Evolutionary conservation across 1,284 basidiomycete genomes (phyloP).

Genomic region (Microstroma glucosiphilum): DNA sequence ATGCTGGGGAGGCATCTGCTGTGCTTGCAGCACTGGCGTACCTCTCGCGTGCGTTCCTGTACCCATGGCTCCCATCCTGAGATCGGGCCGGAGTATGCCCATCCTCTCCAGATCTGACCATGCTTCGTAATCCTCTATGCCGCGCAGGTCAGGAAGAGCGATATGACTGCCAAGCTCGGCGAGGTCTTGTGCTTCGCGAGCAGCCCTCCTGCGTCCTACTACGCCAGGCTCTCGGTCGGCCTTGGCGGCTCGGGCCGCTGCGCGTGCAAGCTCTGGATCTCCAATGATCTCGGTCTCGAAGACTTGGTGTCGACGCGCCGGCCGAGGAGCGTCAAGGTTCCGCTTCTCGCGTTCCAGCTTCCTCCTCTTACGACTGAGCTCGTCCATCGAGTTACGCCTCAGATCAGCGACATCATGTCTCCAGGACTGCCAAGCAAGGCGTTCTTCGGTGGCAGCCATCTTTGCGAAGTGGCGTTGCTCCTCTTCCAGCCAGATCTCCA

Average conservation of each 20-base stretch:
- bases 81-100: slow-evolving; percentile 23
- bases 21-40: background rate
- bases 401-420: slow-evolving; percentile 67
- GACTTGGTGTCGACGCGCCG: slow-evolving; percentile 51
- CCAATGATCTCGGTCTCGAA: slow-evolving; percentile 47
- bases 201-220: slow-evolving; percentile 3
- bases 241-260: slow-evolving; percentile 20
- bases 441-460: slow-evolving; percentile 58
- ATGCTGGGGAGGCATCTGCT: slow-evolving; percentile 1
- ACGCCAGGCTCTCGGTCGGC: background rate
- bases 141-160: slow-evolving; percentile 45
- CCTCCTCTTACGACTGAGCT: slow-evolving; percentile 71
- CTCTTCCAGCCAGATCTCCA: slow-evolving; percentile 55
- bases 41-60: background rate
- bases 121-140: slow-evolving; percentile 37
- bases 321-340: slow-evolving; percentile 65
- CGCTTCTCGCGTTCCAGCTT: slow-evolving; percentile 73
- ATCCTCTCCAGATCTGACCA: slow-evolving; percentile 48
- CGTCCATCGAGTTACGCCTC: slow-evolving; percentile 74
- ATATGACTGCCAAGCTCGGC: slow-evolving; percentile 15
- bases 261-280: slow-evolving; percentile 25
- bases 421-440: slow-evolving; percentile 64
- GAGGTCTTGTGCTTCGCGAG: background rate
- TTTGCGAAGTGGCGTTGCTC: slow-evolving; percentile 67
- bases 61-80: background rate